A percentile compares a stretch with the other conserved stretches of the same genome.
Evolutionary conservation across 345 rosid species (phyloP).

Genomic region (Clarkia xantiana): DNA sequence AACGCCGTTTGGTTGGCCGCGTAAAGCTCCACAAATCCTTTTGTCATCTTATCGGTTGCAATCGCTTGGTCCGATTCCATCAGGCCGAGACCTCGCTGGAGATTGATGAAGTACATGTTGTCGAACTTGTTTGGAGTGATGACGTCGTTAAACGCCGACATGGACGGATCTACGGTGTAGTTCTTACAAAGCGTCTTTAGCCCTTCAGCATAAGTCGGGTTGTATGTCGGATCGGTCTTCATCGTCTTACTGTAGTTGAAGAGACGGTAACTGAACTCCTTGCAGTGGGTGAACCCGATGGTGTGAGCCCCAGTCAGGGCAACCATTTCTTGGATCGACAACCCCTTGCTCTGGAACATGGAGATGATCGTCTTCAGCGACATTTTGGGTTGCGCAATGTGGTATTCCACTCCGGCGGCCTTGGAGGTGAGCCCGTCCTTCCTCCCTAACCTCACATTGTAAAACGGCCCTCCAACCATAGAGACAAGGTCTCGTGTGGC

Average conservation of each 20-base stretch:
- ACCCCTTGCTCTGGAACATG: constrained; percentile 26
- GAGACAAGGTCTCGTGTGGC: constrained; percentile 44
- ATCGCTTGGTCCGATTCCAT: constrained; percentile 36
- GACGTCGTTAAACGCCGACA: constrained; percentile 58
- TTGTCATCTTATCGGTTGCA: constrained; percentile 29
- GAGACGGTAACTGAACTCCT: constrained; percentile 40
- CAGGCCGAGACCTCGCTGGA: constrained; percentile 41
- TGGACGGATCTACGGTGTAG: constrained; percentile 21
- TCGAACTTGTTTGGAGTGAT: constrained; percentile 68
- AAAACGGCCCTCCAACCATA: constrained; percentile 58
- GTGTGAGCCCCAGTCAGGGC: constrained; percentile 62
- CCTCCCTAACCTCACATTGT: constrained; percentile 34
- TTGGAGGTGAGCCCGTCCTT: constrained; percentile 42
- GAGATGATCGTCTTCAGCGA: constrained; percentile 24
- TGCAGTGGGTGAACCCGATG: constrained; percentile 66
- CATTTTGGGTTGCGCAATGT: constrained; percentile 23
- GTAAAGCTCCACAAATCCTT: constrained; percentile 32
- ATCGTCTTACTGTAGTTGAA: constrained; percentile 22
- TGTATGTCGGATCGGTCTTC: constrained; percentile 15
- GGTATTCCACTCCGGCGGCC: constrained; percentile 20
- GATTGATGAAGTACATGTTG: constrained; percentile 56
- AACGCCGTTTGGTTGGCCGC: constrained; percentile 39
- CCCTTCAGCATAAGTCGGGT: constrained; percentile 30
- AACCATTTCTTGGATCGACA: constrained; percentile 35
- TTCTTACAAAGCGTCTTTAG: constrained; percentile 37